Conservation (phyloP, 306 rosid genomes). For the Erythrophleum fordii region DNA sequence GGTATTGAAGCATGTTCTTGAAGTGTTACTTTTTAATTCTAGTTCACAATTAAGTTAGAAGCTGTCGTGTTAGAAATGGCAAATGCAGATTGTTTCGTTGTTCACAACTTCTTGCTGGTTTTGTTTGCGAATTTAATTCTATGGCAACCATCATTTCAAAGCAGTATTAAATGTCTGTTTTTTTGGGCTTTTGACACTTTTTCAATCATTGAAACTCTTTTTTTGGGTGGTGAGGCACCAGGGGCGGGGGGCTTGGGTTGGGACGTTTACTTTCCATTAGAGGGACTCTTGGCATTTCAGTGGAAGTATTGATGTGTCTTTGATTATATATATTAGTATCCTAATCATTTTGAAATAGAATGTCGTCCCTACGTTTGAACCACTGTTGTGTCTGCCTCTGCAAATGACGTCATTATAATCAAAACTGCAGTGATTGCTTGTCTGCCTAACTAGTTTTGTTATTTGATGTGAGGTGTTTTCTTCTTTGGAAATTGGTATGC, state of each 20-base stretch:
- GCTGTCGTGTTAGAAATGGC: not conserved
- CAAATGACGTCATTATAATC: not conserved
- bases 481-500: conserved; percentile 38
- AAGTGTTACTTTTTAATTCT: conserved; percentile 10
- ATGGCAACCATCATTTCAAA: not conserved
- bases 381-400: not conserved
- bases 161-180: not conserved
- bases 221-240: too few species aligned
- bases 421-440: not conserved
- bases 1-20: conserved; percentile 15
- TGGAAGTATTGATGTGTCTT: not conserved
- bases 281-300: not conserved
- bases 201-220: too few species aligned
- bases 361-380: not conserved
- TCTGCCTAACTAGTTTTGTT: not conserved
- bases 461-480: not conserved
- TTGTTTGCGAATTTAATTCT: not conserved
- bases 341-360: not conserved
- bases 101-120: not conserved
- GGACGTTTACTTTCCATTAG: not conserved
- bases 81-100: not conserved
- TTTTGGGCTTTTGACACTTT: too few species aligned
- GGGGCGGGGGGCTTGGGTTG: not conserved
- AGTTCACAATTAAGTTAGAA: not conserved
- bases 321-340: not conserved